Conservation (phyloP, 768 basidiomycete genomes). For the Sarcodon aspratus region DNA sequence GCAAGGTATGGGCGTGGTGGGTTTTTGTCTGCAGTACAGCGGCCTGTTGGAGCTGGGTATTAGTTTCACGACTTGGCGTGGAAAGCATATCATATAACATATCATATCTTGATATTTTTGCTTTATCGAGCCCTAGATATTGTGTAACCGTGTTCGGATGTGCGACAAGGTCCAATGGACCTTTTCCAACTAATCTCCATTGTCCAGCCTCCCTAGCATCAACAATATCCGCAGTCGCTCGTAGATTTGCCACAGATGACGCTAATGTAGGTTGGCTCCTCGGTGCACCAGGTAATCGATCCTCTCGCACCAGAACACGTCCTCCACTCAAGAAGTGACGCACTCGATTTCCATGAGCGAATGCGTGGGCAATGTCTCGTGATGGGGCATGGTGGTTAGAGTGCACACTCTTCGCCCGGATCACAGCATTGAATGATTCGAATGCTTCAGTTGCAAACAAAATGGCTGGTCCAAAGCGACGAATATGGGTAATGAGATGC, state of each 20-base stretch:
- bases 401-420: constrained; percentile 25
- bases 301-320: too few species aligned
- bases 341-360: constrained; percentile 7
- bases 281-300: too few species aligned
- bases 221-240: too few species aligned
- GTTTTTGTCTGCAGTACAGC: too few species aligned
- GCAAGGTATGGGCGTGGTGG: background rate
- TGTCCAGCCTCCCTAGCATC: too few species aligned
- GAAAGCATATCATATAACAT: too few species aligned
- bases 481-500: constrained; percentile 8
- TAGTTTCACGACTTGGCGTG: constrained; percentile 8
- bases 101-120: too few species aligned
- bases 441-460: constrained; percentile 24
- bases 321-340: too few species aligned
- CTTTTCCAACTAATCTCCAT: background rate
- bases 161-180: background rate
- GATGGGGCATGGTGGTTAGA: constrained; percentile 33
- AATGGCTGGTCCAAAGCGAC: constrained; percentile 21
- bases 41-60: background rate
- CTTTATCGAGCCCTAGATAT: too few species aligned
- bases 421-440: constrained; percentile 32
- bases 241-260: too few species aligned
- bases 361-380: constrained; percentile 24
- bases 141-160: background rate
- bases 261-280: too few species aligned